Percentiles rank a stretch among this genome's conserved stretches.
Evolutionary conservation across 148 eudicot species (phyloP).

Genomic region (Chenopodium formosanum): DNA sequence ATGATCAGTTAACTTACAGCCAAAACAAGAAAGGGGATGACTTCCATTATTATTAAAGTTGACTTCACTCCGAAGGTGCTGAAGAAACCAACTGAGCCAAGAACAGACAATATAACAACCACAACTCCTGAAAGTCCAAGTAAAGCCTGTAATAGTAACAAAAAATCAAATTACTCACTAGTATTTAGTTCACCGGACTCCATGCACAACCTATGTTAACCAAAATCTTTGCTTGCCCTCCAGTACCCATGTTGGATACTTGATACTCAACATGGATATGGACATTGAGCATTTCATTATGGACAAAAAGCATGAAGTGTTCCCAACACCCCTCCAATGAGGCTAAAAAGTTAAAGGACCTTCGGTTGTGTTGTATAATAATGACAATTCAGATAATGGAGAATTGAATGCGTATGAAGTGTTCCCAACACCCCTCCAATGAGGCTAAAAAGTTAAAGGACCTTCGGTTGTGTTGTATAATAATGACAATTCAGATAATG

Average conservation of each 20-base stretch:
- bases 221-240: not conserved
- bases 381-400: not conserved
- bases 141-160: constrained; percentile 42
- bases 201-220: not conserved
- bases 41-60: constrained; percentile 65
- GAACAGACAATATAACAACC: constrained; percentile 58
- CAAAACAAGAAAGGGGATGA: constrained; percentile 67
- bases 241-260: not conserved
- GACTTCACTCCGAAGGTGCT: constrained; percentile 65
- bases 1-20: constrained; percentile 45
- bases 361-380: constrained; percentile 5
- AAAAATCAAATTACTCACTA: not conserved
- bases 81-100: constrained; percentile 67
- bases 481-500: not conserved
- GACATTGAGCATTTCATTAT: not conserved
- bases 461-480: constrained; percentile 1
- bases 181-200: not conserved
- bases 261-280: not conserved
- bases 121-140: constrained; percentile 69
- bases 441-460: not conserved
- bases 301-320: not conserved
- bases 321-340: not conserved
- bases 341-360: not conserved
- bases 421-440: not conserved
- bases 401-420: no score